A percentile compares a stretch with the other conserved stretches of the same genome.
Evolutionary conservation across 148 eudicot genomes (phyloP).

Genomic region (Euryodendron excelsum): DNA sequence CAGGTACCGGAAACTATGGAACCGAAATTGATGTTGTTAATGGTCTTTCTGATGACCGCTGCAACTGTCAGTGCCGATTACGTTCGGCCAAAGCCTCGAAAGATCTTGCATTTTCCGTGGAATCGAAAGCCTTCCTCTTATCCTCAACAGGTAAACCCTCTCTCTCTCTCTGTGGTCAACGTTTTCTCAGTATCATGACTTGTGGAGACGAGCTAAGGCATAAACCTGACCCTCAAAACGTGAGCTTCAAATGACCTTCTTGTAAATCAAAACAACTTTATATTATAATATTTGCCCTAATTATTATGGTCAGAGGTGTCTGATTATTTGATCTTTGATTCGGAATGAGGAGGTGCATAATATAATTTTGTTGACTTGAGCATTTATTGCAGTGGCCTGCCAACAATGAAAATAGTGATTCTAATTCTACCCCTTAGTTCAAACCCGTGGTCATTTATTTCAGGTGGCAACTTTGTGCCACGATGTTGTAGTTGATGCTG

Average conservation of each 20-base stretch:
- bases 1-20: constrained; percentile 11
- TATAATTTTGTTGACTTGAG: neutral
- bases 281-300: neutral
- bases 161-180: neutral
- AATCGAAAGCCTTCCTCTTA: constrained; percentile 34
- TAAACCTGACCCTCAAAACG: neutral
- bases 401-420: neutral
- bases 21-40: neutral
- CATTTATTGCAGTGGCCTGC: neutral
- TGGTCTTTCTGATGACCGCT: constrained; percentile 5
- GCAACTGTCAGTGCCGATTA: constrained; percentile 35
- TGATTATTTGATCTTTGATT: constrained; percentile 1
- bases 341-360: neutral
- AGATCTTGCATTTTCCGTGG: constrained; percentile 53
- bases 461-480: neutral
- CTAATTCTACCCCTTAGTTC: neutral
- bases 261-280: neutral
- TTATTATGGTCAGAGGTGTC: neutral
- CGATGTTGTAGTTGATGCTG: too few species aligned
- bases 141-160: constrained; percentile 64
- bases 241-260: neutral
- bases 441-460: neutral
- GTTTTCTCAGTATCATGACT: neutral
- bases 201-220: neutral
- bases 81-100: constrained; percentile 68